phyloP scores from a whole-genome alignment of 495 filamentous ascomycete species.

The Chlorociboria aeruginascens region DNA sequence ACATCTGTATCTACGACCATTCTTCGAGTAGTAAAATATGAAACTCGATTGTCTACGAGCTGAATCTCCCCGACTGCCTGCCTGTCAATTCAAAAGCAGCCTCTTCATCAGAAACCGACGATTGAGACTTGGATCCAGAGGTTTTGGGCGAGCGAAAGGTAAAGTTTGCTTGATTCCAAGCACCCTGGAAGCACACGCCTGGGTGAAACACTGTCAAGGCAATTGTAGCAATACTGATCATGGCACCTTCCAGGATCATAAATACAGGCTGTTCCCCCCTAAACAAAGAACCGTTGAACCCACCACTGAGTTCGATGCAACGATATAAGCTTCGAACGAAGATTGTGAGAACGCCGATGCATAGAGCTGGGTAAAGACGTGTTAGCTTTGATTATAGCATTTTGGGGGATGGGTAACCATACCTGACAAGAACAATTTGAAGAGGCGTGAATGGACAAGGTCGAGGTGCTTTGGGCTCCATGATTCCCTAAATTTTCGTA shows the following conservation, averaged over 20 bases:
- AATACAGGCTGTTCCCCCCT: slow-evolving; percentile 49
- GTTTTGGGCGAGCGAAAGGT: not conserved
- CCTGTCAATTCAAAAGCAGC: too few relatives aligned
- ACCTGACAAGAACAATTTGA: slow-evolving; percentile 14
- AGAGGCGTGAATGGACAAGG: slow-evolving; percentile 3
- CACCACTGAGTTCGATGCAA: slow-evolving; percentile 24
- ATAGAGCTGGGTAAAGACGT: slow-evolving; percentile 1
- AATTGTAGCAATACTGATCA: slow-evolving; percentile 42
- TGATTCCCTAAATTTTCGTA: slow-evolving; percentile 1
- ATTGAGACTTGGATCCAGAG: too few relatives aligned
- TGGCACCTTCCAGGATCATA: slow-evolving; percentile 60
- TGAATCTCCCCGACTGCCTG: too few relatives aligned
- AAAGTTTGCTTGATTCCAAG: slow-evolving; percentile 12
- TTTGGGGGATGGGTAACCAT: slow-evolving; percentile 28
- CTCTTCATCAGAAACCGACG: too few relatives aligned
- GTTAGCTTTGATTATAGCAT: slow-evolving; percentile 12
- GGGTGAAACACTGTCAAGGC: slow-evolving; percentile 49
- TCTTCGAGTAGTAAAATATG: too few relatives aligned
- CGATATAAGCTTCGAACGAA: slow-evolving; percentile 25
- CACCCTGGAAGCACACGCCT: slow-evolving; percentile 32
- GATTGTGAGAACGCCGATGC: slow-evolving; percentile 21
- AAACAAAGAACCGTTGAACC: slow-evolving; percentile 23
- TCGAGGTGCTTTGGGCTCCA: slow-evolving; percentile 18
- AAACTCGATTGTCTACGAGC: too few relatives aligned
- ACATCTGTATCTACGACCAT: too few relatives aligned